Evolutionary conservation across 2,329 filamentous ascomycete genomes (phyloP).

Genomic region (Gnomoniopsis smithogilvyi): DNA sequence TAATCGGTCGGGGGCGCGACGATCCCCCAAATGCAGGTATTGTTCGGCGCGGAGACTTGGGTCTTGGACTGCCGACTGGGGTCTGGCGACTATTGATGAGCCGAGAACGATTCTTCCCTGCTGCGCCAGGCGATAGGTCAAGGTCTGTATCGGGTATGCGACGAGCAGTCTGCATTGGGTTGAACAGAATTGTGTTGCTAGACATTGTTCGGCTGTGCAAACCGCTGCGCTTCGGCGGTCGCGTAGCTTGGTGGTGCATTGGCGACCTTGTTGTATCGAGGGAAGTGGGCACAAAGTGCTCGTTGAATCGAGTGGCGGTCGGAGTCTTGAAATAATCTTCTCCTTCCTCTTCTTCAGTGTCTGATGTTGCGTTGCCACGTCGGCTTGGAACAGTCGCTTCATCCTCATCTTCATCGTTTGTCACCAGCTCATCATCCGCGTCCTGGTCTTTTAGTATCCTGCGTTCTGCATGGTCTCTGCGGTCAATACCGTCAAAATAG

Average conservation of each 20-base stretch:
- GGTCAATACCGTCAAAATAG: slow-evolving; percentile 6
- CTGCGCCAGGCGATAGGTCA: slow-evolving; percentile 37
- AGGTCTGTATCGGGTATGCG: slow-evolving; percentile 24
- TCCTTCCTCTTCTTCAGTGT: slow-evolving; percentile 32
- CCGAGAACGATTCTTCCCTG: slow-evolving; percentile 29
- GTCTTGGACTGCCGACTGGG: slow-evolving; percentile 34
- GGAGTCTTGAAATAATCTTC: slow-evolving; percentile 57
- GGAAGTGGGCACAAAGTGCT: slow-evolving; percentile 28
- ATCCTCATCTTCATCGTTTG: slow-evolving; percentile 70
- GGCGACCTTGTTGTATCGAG: slow-evolving; percentile 24
- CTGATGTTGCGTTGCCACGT: slow-evolving; percentile 13
- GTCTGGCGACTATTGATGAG: slow-evolving; percentile 36
- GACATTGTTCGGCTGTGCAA: slow-evolving; percentile 73
- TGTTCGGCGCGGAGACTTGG: slow-evolving; percentile 46
- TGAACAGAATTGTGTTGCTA: slow-evolving; percentile 80
- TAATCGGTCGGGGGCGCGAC: slow-evolving; percentile 55
- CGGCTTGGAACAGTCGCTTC: slow-evolving; percentile 30
- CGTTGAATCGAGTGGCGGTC: slow-evolving; percentile 37
- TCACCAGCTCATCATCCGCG: slow-evolving; percentile 85
- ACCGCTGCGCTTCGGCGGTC: slow-evolving; percentile 32
- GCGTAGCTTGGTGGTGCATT: slow-evolving; percentile 22
- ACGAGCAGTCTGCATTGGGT: slow-evolving; percentile 44
- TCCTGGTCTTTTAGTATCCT: slow-evolving; percentile 66
- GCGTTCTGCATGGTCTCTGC: slow-evolving; percentile 24
- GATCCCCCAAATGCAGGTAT: slow-evolving; percentile 34